Evolutionary conservation across 1,284 basidiomycete species (phyloP).

Genomic region (Rhodotorula sp.): DNA sequence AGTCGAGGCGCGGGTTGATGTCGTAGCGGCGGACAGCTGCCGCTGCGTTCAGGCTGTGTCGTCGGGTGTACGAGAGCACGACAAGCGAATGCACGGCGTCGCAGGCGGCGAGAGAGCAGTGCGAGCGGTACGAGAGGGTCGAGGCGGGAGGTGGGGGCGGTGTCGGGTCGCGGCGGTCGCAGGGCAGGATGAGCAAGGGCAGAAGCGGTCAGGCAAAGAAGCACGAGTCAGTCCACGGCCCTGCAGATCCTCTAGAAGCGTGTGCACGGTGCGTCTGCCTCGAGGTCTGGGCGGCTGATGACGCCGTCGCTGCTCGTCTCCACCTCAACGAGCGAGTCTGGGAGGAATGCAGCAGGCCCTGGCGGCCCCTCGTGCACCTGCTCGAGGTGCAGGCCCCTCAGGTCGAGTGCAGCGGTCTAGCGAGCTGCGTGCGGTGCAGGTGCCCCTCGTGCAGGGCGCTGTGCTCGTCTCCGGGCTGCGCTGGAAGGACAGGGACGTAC

Average conservation of each 20-base stretch:
- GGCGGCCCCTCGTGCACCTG: too few relatives aligned
- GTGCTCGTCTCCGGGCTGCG: background rate
- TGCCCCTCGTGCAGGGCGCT: background rate
- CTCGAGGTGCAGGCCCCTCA: too few relatives aligned
- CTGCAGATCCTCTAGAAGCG: background rate
- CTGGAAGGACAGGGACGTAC: slow-evolving; percentile 45
- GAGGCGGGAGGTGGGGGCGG: slow-evolving; percentile 3
- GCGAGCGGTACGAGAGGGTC: background rate
- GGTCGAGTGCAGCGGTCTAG: background rate
- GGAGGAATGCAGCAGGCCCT: background rate
- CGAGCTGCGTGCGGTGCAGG: too few relatives aligned
- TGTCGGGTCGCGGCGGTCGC: background rate
- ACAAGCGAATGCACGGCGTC: background rate
- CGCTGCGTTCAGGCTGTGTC: slow-evolving; percentile 45
- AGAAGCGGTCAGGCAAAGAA: background rate
- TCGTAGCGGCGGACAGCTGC: slow-evolving; percentile 57
- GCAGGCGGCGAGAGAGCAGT: background rate
- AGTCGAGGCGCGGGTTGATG: slow-evolving; percentile 75
- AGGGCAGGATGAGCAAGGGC: background rate
- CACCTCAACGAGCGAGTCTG: background rate
- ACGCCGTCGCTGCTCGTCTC: background rate
- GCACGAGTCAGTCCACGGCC: background rate
- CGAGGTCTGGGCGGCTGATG: background rate
- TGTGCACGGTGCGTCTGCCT: background rate
- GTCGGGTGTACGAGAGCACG: background rate